Evolutionary conservation across 371 early-diverging fungal genomes (phyloP), one percentile per base, ranked within the genome.

Genomic region (Mortierella sp.): DNA sequence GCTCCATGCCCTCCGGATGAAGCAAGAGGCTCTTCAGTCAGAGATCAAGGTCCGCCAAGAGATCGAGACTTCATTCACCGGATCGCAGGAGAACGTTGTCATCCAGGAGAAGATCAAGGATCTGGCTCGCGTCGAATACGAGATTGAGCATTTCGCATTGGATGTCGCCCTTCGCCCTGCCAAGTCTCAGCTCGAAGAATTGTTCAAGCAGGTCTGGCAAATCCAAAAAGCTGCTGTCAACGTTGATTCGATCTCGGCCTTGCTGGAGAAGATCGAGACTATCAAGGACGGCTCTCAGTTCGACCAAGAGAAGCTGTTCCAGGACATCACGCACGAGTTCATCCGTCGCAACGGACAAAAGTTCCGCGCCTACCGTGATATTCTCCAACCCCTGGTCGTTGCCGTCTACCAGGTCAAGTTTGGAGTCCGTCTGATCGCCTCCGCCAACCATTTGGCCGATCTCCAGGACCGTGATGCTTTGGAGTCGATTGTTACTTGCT

Each of bases 331-430:
- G 0, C 80, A 88, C 13, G 91, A 95, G 43, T 94, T 95, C 74
- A 89, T 95, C 74, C 91, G 91, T 52, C 87, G 92, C 26, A 84
- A 79, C 44, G 73, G 76, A 16, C 76, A 88, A 68, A 86, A 90
- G 79, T 85, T 91, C 45, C 88, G 90, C 10, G 79, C 85, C 24
- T 96, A 95, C 80, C 86, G 90, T 26, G 97, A 97, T 85, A 89
- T 97, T 24, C 83, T 94, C 0, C 94, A 94, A 50, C 97, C 97
- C 7, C 71, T 94, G 31, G 80, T 90, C 41, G 86, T 93, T 7
- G 92, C 93, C 9, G 86, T 96, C 1, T 91, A 93, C 72, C 93
- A 94, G 72, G 77, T 97, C 83, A 94, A 95, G 80, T 93, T 92
- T 80, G 97, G 96, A 70, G 65, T 96, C 22, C 89, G 94, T 14